A percentile compares a stretch with the other conserved stretches of the same genome.
phyloP scores from a whole-genome alignment of 2,329 filamentous ascomycete species.

The Aaosphaeria pasadenensis region DNA sequence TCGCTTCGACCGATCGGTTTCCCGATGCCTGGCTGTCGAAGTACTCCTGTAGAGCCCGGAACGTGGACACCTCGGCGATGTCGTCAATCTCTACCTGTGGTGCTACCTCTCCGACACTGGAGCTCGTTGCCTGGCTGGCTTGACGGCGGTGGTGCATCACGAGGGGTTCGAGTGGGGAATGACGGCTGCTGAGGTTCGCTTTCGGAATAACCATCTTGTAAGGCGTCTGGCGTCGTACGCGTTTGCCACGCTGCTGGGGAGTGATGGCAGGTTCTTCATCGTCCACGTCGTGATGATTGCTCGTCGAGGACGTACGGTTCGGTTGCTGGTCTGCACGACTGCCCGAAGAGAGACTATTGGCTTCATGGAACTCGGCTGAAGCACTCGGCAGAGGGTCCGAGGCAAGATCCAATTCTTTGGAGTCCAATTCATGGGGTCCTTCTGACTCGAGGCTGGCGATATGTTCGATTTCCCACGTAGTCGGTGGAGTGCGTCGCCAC shows the following conservation, averaged over 20 bases:
- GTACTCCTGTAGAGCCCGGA: constrained; percentile 28
- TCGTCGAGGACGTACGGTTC: background rate
- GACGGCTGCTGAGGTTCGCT: constrained; percentile 7
- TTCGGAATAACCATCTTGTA: constrained; percentile 13
- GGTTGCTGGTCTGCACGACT: too few relatives aligned
- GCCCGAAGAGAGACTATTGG: too few relatives aligned
- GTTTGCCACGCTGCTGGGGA: constrained; percentile 14
- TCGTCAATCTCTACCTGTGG: constrained; percentile 21
- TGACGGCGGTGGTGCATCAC: constrained; percentile 23
- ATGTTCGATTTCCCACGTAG: background rate
- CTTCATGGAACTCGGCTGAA: too few relatives aligned
- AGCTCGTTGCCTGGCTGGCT: constrained; percentile 7
- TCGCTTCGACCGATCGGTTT: constrained; percentile 7
- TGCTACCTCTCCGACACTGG: constrained; percentile 16
- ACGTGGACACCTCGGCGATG: constrained; percentile 19
- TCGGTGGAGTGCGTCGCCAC: background rate
- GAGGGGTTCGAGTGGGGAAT: constrained; percentile 26
- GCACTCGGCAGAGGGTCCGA: background rate
- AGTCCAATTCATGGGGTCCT: background rate
- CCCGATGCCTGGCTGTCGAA: constrained; percentile 21
- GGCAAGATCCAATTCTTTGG: background rate
- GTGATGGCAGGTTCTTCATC: constrained; percentile 8
- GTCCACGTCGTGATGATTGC: constrained; percentile 1
- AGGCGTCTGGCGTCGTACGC: constrained; percentile 24
- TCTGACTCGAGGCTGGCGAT: background rate